A percentile compares a stretch with the other conserved stretches of the same genome.
Conservation (phyloP, 371 early-diverging fungal species). For the Rhizopus arrhizus region DNA sequence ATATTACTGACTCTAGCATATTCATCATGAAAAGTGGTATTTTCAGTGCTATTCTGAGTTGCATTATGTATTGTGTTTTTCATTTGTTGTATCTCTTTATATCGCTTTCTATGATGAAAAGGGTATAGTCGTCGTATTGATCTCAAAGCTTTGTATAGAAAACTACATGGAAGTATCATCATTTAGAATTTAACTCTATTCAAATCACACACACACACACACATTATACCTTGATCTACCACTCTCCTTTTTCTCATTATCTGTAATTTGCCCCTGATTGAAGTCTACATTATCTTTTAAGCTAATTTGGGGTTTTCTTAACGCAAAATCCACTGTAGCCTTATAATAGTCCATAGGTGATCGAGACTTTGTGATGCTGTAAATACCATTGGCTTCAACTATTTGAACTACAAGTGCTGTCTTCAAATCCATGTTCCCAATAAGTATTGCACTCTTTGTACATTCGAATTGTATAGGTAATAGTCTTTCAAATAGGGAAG, state of each 20-base stretch:
- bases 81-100: constrained; percentile 51
- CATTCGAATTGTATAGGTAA: constrained; percentile 76
- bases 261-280: neutral
- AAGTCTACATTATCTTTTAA: constrained; percentile 73
- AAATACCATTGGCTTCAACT: constrained; percentile 65
- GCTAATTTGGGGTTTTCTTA: constrained; percentile 60
- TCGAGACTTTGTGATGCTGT: constrained; percentile 58
- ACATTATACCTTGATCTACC: neutral
- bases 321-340: constrained; percentile 53
- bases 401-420: constrained; percentile 66
- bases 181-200: no score
- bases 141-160: constrained; percentile 1
- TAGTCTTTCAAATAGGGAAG: constrained; percentile 57
- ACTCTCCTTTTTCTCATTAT: neutral
- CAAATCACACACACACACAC: no score
- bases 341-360: constrained; percentile 66
- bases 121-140: constrained; percentile 24
- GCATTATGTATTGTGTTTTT: constrained; percentile 52
- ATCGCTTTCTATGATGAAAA: constrained; percentile 26
- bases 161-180: neutral
- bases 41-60: constrained; percentile 23
- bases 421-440: constrained; percentile 77
- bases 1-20: constrained; percentile 75
- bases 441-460: constrained; percentile 69
- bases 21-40: constrained; percentile 58